These are phyloP conservation scores for Aspergillus panamensis DNA, from an alignment of 495 filamentous ascomycete genomes.

Conservation along the genomic window DNA sequence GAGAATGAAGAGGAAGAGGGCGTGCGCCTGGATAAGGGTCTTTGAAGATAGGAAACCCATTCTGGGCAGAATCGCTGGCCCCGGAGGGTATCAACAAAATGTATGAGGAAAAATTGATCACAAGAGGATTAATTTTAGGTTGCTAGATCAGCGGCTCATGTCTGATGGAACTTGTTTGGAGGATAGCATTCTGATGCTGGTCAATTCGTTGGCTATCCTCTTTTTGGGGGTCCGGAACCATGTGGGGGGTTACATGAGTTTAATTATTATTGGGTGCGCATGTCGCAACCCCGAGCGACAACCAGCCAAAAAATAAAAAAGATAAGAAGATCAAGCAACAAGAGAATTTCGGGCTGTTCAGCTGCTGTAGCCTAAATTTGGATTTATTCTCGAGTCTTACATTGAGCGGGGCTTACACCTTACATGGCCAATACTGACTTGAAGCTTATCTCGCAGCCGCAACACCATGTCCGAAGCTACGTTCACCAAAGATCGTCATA, in stretches of 20 bases:
- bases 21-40: conserved; percentile 72
- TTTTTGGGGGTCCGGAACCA: neutral
- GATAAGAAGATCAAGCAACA: neutral
- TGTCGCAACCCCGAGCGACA: neutral
- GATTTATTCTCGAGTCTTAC: neutral
- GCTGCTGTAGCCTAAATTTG: too few relatives aligned
- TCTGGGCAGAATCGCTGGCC: conserved; percentile 17
- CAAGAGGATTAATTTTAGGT: neutral
- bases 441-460: conserved; percentile 1
- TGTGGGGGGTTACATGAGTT: neutral
- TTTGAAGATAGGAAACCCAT: conserved; percentile 79
- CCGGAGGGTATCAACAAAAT: neutral
- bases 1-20: conserved; percentile 76
- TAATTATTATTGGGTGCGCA: neutral
- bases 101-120: neutral
- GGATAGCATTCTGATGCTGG: too few relatives aligned
- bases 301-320: neutral
- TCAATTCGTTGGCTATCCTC: neutral
- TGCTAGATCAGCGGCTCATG: too few relatives aligned
- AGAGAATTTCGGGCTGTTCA: too few relatives aligned
- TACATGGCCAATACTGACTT: neutral
- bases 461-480: conserved; percentile 36
- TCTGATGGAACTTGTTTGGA: too few relatives aligned
- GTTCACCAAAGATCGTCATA: conserved; percentile 69
- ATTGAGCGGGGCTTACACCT: neutral